Base-by-base conservation (phyloP, 495 filamentous ascomycete genomes). In the Hypoxylon cercidicola region DNA sequence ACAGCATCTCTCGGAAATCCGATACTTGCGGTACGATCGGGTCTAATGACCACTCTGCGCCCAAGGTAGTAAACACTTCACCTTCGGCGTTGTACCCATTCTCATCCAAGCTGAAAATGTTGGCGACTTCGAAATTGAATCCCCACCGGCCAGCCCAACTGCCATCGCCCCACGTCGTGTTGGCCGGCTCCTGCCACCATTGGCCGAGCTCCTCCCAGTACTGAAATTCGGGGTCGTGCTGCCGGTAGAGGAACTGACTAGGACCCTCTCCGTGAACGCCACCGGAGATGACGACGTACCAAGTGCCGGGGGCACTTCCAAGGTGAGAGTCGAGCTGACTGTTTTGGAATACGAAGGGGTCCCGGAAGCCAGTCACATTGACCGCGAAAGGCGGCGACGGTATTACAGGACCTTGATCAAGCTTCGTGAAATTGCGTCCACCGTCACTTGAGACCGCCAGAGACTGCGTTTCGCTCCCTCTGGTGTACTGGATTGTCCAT, bases 391-490 rank as follows among this genome's bases (percentile, higher is more conserved):
- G 74, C 4, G 74, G 72, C 7, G 55, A 59, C 9, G 62, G 62
- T 15, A 76, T 59, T 1, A 66, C 60, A 5, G 74, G 74, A 19
- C 73, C 73, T 34, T 68, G 65, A 23, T 71, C 48, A 34, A 72
- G 71, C 25, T 73, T 73, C 20, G 72, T 69, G 54, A 73, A 76
- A 45, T 69, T 69, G 11, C 28, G 61, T 2, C 74, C 74, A 25
- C 66, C 72, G 49, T 76, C 70, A 9, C 28, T 40, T 28, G 74
- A 76, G 39, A 74, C 69, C 4, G 74, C 74, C 18, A 76, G 56
- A 18, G 74, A 76, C 39, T 76, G 74, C 8, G 70, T 70, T 44
- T 76, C 74, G 52, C 74, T 72, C 23, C 74, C 74, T 20, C 73
- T 60, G 41, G 73, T 70, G 25, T 76, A 76, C 1, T 34, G 35